Evolutionary conservation across 441 rosid genomes (phyloP), one percentile per base, ranked within the genome.

Genomic region (Isatis lusitanica): DNA sequence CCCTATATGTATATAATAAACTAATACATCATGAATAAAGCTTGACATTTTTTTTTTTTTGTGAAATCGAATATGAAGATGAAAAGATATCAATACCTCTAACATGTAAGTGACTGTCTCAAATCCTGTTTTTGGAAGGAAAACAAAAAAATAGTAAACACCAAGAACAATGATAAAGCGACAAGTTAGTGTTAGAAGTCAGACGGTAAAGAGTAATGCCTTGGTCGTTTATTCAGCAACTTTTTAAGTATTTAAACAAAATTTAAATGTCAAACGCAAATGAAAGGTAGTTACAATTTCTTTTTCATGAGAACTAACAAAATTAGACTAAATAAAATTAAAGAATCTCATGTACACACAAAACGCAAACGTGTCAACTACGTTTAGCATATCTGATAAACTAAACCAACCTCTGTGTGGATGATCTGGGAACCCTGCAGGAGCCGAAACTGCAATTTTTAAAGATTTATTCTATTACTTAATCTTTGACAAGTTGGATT

Each of bases 101-200:
- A 91, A 68, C 98, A 93, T 91, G 75, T 93, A 93, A 65, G 98
- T 93, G 50, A 93, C 96, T 1, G 98, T 93, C 81, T 93, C 98
- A 76, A 93, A 93, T 52, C 97, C 97, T 92, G 92, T 68, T 76
- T 69, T 24, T 30, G 21, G 26, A 47, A 40, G 0, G 12, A 26
- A 38, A 18, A 42, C 0, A 4, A 16, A 36, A 21, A 46, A 17
- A 6, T 16, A 57, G 18, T 28, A 38, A 58, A 50, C 17, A 39
- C 21, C 33, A 39, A 44, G 31, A 35, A 36, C 63, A 63, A 15
- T 42, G 38, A 52, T 31, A 63, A 28, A 50, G 43, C 7, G 7
- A 30, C 51, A 36, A 40, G 21, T 18, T 67, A 6, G 40, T 16
- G 33, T 26, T 52, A 26, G 10, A 6, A 52, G 30, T 40, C 38